phyloP scores from a whole-genome alignment of 1,139 yeast species.

The Pichia sp. region DNA sequence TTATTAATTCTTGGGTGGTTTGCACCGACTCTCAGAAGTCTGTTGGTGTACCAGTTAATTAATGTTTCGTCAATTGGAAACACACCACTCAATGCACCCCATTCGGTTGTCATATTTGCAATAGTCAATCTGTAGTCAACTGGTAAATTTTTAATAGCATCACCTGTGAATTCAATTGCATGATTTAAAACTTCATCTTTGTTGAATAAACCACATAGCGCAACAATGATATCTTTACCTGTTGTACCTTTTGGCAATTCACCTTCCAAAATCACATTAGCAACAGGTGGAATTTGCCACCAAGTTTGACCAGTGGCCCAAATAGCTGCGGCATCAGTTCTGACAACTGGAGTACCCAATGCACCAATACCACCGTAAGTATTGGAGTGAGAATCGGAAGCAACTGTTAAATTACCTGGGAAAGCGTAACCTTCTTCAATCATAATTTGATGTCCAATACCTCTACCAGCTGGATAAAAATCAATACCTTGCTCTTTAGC shows the following conservation, averaged over 20 bases:
- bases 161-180: constrained; percentile 94
- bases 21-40: constrained; percentile 60
- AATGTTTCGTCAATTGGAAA: constrained; percentile 86
- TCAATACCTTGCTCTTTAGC: constrained; percentile 91
- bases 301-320: constrained; percentile 99
- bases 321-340: constrained; percentile 98
- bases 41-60: constrained; percentile 65
- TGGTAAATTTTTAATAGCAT: constrained; percentile 63
- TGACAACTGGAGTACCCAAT: constrained; percentile 92
- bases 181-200: constrained; percentile 95
- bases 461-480: constrained; percentile 97
- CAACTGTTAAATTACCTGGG: constrained; percentile 88
- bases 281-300: constrained; percentile 99
- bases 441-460: constrained; percentile 98
- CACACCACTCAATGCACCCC: constrained; percentile 98
- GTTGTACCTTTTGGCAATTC: constrained; percentile 78
- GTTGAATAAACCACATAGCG: constrained; percentile 91
- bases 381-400: constrained; percentile 96
- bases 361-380: constrained; percentile 97
- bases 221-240: constrained; percentile 95
- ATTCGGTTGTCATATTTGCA: constrained; percentile 98
- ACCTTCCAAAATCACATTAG: constrained; percentile 82
- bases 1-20: constrained; percentile 75
- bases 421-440: constrained; percentile 98
- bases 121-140: constrained; percentile 91